Conservation (phyloP, 352 stramenopile species). For the Chrysophaeum taylorii region DNA sequence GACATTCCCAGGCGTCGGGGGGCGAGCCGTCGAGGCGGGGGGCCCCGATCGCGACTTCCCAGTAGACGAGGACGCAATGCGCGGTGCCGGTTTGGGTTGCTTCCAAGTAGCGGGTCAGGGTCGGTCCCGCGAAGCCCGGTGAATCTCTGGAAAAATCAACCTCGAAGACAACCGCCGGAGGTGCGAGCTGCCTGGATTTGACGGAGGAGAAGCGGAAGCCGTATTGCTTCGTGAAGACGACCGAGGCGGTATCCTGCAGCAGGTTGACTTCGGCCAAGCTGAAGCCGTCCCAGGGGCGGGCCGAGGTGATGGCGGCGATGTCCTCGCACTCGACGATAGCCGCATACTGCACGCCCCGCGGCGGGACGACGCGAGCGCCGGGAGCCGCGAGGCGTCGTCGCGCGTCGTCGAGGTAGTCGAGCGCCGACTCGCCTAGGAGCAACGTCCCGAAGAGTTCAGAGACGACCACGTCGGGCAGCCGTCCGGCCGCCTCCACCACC, state of each 20-base stretch:
- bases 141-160: neutral
- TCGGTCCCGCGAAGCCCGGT: neutral
- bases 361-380: neutral
- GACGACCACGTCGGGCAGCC: slow-evolving; percentile 11
- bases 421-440: slow-evolving; percentile 1
- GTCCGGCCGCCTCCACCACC: neutral
- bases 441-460: slow-evolving; percentile 10
- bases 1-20: neutral
- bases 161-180: neutral
- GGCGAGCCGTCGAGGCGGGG: neutral
- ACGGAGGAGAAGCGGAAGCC: slow-evolving; percentile 10
- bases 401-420: slow-evolving; percentile 5
- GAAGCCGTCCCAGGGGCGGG: neutral
- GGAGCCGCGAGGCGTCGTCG: neutral
- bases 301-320: neutral
- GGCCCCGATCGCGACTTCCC: neutral
- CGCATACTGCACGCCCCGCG: neutral
- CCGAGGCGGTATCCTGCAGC: slow-evolving; percentile 9
- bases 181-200: neutral
- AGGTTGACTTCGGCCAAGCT: slow-evolving; percentile 1
- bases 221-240: slow-evolving; percentile 16
- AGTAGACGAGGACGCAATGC: slow-evolving; percentile 12
- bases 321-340: slow-evolving; percentile 6
- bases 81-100: neutral
- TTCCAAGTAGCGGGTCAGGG: no score